Base-by-base conservation (phyloP, 2,329 filamentous ascomycete species). In the Exophiala sideris region DNA sequence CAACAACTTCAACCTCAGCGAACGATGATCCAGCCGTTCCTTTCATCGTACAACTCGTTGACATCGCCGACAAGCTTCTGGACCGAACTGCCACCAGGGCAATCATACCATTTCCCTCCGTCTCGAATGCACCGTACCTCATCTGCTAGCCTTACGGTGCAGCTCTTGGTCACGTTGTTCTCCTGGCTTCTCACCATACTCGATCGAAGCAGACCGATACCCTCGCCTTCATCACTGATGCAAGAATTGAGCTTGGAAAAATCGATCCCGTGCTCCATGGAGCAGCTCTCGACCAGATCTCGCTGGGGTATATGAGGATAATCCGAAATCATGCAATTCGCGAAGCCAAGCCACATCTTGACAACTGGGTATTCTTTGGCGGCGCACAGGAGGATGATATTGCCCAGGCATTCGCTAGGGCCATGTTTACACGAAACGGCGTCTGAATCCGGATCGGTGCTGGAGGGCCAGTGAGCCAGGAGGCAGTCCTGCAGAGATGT, bases 311-410 rank as follows among this genome's bases (percentile, higher is more conserved):
- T 96, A 6, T 84, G 72, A 18, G 77, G 51, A 71, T 91, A 99
- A 58, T 91, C 82, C 59, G 79, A 81, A 18, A 86, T 85, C 53
- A 99, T 74, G 74, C 94, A 99, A 81, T 95, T 94, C 53, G 90
- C 86, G 73, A 97, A 99, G 57, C 92, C 92, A 18, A 99, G 84
- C 65, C 87, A 91, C 61, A 86, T 88, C 72, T 95, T 94, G 2
- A 67, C 60, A 48, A 69, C 67, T 56, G 74, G 74, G 18, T 73
- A 74, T 10, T 94, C 79, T 59, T 87, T 79, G 55, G 86, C 85
- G 33, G 91, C 91, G 73, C 94, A 99, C 46, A 99, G 86, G 70
- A 96, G 87, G 71, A 99, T 79, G 68, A 96, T 95, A 73, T 99
- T 91, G 58, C 94, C 94, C 65, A 97, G 83, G 70, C 89, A 99